Conservation (phyloP, 768 basidiomycete species). For the Mycena galopus region DNA sequence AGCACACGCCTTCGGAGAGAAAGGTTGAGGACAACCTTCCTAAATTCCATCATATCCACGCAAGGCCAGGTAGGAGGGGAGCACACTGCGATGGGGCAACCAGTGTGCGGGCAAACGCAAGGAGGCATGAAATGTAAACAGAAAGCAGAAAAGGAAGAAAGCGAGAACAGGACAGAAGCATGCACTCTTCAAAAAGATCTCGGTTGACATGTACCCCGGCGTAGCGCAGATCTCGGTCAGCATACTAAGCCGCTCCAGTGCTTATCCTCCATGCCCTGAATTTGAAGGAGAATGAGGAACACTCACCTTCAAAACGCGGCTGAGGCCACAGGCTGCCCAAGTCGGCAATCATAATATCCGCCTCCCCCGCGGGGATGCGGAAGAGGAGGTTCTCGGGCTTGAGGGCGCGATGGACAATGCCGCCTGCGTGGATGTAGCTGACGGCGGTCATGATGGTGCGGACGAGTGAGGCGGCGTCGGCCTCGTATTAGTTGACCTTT, state of each 20-base stretch:
- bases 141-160: neutral
- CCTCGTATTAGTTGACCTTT: conserved; percentile 96
- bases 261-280: too few species aligned
- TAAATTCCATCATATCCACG: too few species aligned
- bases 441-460: conserved; percentile 90
- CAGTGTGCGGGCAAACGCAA: too few species aligned
- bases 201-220: conserved; percentile 97
- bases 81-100: too few species aligned
- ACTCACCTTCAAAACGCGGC: conserved; percentile 79
- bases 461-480: conserved; percentile 89
- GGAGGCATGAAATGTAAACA: too few species aligned
- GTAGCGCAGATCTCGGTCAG: conserved; percentile 98
- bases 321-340: conserved; percentile 96
- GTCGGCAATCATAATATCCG: conserved; percentile 97
- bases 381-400: conserved; percentile 99
- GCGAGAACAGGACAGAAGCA: conserved; percentile 18
- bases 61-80: too few species aligned
- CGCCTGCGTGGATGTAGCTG: conserved; percentile 90
- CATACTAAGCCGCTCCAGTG: conserved; percentile 84
- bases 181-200: conserved; percentile 93
- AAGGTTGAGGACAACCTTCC: too few species aligned
- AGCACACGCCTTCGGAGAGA: too few species aligned
- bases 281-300: neutral
- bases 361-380: conserved; percentile 88
- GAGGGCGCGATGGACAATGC: conserved; percentile 96